Conservation (phyloP, 2,329 filamentous ascomycete genomes). For the Trichophyton verrucosum region DNA sequence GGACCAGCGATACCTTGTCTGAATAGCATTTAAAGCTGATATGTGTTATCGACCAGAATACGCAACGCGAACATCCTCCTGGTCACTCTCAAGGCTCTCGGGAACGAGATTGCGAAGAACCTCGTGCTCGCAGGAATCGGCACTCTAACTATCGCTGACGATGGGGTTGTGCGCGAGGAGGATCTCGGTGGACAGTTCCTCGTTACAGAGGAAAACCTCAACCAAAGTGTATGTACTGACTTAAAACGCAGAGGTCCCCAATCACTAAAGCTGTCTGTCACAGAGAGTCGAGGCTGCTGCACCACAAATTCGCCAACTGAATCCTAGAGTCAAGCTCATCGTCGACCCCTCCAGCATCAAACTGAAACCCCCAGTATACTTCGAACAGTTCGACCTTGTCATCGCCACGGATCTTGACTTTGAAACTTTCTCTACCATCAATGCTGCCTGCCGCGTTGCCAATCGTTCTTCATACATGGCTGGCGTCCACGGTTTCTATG, state of each 20-base stretch:
- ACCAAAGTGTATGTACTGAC: conserved; percentile 50
- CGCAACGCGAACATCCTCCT: conserved; percentile 81
- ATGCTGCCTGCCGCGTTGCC: conserved; percentile 70
- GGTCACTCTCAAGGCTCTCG: conserved; percentile 74
- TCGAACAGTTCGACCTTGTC: conserved; percentile 65
- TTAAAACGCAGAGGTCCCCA: background rate
- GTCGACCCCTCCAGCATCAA: conserved; percentile 57
- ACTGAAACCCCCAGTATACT: conserved; percentile 60
- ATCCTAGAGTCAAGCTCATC: conserved; percentile 70
- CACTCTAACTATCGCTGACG: conserved; percentile 78
- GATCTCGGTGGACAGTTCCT: conserved; percentile 80
- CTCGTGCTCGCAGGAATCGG: conserved; percentile 87
- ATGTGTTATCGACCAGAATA: conserved; percentile 43
- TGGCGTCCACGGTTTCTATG: conserved; percentile 77
- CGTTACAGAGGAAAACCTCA: conserved; percentile 57
- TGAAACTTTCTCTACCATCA: conserved; percentile 61
- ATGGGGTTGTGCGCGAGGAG: conserved; percentile 58
- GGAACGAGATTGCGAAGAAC: conserved; percentile 94
- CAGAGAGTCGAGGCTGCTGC: conserved; percentile 68
- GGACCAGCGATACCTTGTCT: too few species aligned
- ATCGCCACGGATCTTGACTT: conserved; percentile 83
- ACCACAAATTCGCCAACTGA: conserved; percentile 68
- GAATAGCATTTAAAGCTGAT: conserved; percentile 14
- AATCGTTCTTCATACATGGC: conserved; percentile 79
- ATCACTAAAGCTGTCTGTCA: background rate